Percentiles rank a stretch among this genome's conserved stretches.
Evolutionary conservation across 2,329 filamentous ascomycete genomes (phyloP).

Genomic region (Colletotrichum sp.): DNA sequence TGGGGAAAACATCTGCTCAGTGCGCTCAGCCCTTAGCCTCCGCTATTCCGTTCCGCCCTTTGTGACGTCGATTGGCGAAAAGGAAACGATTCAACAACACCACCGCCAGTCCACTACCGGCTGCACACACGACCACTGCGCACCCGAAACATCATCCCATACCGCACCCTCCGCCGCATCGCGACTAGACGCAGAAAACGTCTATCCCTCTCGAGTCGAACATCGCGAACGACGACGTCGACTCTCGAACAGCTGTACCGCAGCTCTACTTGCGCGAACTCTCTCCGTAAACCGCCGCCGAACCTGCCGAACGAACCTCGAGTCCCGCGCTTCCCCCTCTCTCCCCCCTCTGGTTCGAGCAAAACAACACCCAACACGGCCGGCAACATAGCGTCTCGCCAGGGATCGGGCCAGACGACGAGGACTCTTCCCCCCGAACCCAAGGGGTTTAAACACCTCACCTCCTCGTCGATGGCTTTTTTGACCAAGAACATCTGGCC

Average conservation of each 20-base stretch:
- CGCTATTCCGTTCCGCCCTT: neutral
- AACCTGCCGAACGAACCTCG: neutral
- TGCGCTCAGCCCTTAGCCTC: neutral
- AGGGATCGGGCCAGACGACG: conserved; percentile 16
- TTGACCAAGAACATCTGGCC: conserved; percentile 22
- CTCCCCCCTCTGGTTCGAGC: neutral
- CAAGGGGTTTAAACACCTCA: conserved; percentile 3
- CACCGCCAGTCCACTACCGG: neutral
- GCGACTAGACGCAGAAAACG: neutral
- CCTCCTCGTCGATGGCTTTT: conserved; percentile 17
- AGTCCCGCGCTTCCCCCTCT: neutral
- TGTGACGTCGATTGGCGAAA: conserved; percentile 19
- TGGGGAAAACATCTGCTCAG: neutral
- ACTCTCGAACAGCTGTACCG: neutral
- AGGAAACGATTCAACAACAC: neutral
- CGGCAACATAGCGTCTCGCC: neutral
- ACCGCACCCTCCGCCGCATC: neutral
- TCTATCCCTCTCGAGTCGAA: neutral
- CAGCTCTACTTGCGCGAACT: neutral
- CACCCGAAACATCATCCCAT: neutral
- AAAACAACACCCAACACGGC: neutral
- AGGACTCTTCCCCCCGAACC: conserved; percentile 8
- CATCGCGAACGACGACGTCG: neutral
- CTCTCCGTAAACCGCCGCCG: neutral
- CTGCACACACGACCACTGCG: neutral